These are phyloP conservation scores for Akanthomyces uredinophilus DNA, from an alignment of 2,329 filamentous ascomycete species.

Conservation along the genomic window DNA sequence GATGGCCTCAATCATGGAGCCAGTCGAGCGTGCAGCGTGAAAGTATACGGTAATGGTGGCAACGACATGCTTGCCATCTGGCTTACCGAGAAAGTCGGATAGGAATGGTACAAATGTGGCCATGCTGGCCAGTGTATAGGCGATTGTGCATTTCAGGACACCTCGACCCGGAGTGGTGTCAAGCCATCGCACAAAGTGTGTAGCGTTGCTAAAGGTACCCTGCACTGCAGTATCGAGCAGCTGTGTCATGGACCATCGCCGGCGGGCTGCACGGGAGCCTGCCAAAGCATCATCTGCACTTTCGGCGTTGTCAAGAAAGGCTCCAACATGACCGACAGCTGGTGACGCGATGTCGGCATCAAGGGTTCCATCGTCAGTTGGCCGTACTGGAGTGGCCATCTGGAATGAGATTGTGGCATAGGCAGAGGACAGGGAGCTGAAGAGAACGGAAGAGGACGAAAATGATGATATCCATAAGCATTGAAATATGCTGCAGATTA, in stretches of 20 bases:
- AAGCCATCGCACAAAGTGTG: slow-evolving; percentile 49
- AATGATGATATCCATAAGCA: background rate
- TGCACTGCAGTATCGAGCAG: background rate
- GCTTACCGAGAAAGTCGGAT: slow-evolving; percentile 66
- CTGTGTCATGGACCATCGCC: slow-evolving; percentile 8
- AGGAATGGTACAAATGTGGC: slow-evolving; percentile 72
- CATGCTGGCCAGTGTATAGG: slow-evolving; percentile 75
- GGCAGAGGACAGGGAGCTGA: background rate
- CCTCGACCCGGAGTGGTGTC: slow-evolving; percentile 65
- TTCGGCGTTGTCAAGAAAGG: background rate
- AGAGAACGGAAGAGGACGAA: no score
- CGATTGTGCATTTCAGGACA: slow-evolving; percentile 80
- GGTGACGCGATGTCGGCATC: slow-evolving; percentile 1
- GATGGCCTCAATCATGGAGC: slow-evolving; percentile 79
- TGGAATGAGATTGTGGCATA: background rate
- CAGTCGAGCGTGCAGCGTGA: slow-evolving; percentile 74
- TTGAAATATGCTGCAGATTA: no score
- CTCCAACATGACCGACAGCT: background rate
- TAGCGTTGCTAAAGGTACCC: slow-evolving; percentile 19
- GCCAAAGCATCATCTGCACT: background rate
- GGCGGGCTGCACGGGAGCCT: background rate
- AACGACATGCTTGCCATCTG: slow-evolving; percentile 85
- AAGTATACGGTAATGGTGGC: slow-evolving; percentile 90
- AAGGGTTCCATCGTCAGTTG: slow-evolving; percentile 12
- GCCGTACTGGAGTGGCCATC: slow-evolving; percentile 9